Base-by-base conservation (phyloP, 2,329 filamentous ascomycete species). In the Cercospora zeina region DNA sequence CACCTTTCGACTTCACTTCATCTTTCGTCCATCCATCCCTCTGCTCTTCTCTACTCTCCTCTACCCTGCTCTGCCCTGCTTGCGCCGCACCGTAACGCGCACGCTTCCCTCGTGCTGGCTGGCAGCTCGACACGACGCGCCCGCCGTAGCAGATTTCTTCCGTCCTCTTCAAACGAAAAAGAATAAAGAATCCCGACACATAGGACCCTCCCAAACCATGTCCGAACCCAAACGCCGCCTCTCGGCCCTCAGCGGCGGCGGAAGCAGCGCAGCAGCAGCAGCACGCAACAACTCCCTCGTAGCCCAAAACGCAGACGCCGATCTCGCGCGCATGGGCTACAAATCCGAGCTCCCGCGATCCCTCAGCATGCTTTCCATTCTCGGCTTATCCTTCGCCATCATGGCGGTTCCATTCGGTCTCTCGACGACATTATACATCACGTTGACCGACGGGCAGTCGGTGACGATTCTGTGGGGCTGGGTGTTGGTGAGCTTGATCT, bases 341-440 rank as follows among this genome's bases (percentile, higher is more conserved):
- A 84, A 83, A 75, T 80, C 81, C 58, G 87, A 89, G 72, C 72
- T 90, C 47, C 87, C 87, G 14, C 81, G 87, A 63, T 86, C 85
- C 67, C 73, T 90, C 65, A 86, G 83, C 72, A 89, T 89, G 86
- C 75, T 89, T 70, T 87, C 85, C 70, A 85, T 90, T 30, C 78
- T 90, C 49, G 88, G 88, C 55, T 70, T 87, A 76, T 89, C 86
- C 49, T 90, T 90, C 71, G 88, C 87, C 56, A 90, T 91, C 74
- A 90, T 90, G 86, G 87, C 87, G 10, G 86, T 87, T 10, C 86
- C 86, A 0, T 89, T 87, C 67, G 87, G 87, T 36, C 79, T 89
- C 37, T 85, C 81, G 31, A 89, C 88, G 14, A 90, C 87, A 1
- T 79, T 90, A 65, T 86, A 85, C 75, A 87, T 89, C 72, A 86